Evolutionary conservation across 2,329 filamentous ascomycete species (phyloP).

Genomic region (Ophiocordyceps camponoti-rufipedis): DNA sequence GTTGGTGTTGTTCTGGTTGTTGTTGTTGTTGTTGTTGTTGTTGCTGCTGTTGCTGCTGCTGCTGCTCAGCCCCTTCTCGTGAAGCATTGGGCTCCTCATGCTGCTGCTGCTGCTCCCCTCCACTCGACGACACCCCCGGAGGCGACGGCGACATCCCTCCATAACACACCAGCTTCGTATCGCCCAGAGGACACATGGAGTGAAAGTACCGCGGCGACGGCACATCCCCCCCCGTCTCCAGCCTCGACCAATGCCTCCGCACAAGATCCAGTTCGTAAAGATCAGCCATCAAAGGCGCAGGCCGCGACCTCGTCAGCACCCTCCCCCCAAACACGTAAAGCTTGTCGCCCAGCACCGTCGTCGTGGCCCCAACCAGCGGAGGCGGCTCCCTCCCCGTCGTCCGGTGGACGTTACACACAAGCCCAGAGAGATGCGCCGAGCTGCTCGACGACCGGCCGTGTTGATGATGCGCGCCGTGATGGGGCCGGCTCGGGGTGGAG

Average conservation of each 20-base stretch:
- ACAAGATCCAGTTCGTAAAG: slow-evolving; percentile 89
- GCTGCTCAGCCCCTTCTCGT: neutral
- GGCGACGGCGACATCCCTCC: slow-evolving; percentile 76
- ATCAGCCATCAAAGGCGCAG: slow-evolving; percentile 67
- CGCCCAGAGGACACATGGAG: slow-evolving; percentile 82
- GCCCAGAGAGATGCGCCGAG: slow-evolving; percentile 41
- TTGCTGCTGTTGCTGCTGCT: no score
- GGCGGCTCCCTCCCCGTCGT: slow-evolving; percentile 87
- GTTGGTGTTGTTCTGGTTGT: no score
- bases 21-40: no score
- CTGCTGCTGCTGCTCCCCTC: neutral
- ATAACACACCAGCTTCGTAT: slow-evolving; percentile 94
- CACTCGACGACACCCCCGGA: neutral
- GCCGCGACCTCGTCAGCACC: slow-evolving; percentile 66
- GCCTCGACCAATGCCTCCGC: slow-evolving; percentile 77
- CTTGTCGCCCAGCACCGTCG: slow-evolving; percentile 86
- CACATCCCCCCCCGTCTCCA: slow-evolving; percentile 68
- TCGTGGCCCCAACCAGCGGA: slow-evolving; percentile 84
- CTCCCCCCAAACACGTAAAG: slow-evolving; percentile 92
- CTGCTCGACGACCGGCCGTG: slow-evolving; percentile 24
- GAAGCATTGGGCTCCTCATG: neutral
- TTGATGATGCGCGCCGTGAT: no score
- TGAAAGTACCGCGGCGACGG: slow-evolving; percentile 93
- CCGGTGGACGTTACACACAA: slow-evolving; percentile 57
- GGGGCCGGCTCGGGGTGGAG: neutral